A percentile compares a stretch with the other conserved stretches of the same genome.
These are phyloP conservation scores for Dothidotthia symphoricarpi DNA, from an alignment of 2,329 filamentous ascomycete genomes.

Conservation along the genomic window DNA sequence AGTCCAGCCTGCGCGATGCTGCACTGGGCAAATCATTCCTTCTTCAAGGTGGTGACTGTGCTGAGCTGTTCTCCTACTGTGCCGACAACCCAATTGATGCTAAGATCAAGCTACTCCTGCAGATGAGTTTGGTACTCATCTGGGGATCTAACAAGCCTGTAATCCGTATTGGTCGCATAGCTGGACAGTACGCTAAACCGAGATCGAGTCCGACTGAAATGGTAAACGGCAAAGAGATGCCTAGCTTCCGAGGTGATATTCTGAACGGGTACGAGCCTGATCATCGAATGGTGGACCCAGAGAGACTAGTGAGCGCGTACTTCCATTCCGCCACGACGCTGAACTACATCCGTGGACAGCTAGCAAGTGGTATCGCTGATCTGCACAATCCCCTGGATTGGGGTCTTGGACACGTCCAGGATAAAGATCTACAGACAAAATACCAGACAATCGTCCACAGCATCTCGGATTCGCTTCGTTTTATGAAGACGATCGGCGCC, in stretches of 20 bases:
- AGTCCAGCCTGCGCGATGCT: slow-evolving; percentile 76
- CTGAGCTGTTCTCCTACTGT: slow-evolving; percentile 97
- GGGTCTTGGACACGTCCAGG: slow-evolving; percentile 87
- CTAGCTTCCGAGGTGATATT: slow-evolving; percentile 92
- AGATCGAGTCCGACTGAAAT: slow-evolving; percentile 84
- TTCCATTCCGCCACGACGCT: slow-evolving; percentile 92
- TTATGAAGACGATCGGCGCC: slow-evolving; percentile 91
- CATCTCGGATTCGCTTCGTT: slow-evolving; percentile 86
- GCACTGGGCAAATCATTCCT: slow-evolving; percentile 89
- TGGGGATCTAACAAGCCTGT: slow-evolving; percentile 82
- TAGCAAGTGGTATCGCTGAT: slow-evolving; percentile 87
- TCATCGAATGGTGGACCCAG: slow-evolving; percentile 78
- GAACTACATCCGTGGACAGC: slow-evolving; percentile 83
- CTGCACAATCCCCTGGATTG: slow-evolving; percentile 92
- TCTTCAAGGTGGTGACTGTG: slow-evolving; percentile 94
- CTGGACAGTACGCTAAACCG: slow-evolving; percentile 96
- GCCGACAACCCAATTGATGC: slow-evolving; percentile 84
- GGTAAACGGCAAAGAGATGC: slow-evolving; percentile 74
- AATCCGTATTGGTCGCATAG: slow-evolving; percentile 92
- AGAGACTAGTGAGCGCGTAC: slow-evolving; percentile 84
- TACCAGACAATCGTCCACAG: slow-evolving; percentile 82
- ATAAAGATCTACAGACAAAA: slow-evolving; percentile 77
- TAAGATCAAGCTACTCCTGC: slow-evolving; percentile 93
- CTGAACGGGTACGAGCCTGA: slow-evolving; percentile 80
- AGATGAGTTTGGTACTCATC: slow-evolving; percentile 95